phyloP scores from a whole-genome alignment of 2,329 filamentous ascomycete species.

The Colletotrichum orbiculare region DNA sequence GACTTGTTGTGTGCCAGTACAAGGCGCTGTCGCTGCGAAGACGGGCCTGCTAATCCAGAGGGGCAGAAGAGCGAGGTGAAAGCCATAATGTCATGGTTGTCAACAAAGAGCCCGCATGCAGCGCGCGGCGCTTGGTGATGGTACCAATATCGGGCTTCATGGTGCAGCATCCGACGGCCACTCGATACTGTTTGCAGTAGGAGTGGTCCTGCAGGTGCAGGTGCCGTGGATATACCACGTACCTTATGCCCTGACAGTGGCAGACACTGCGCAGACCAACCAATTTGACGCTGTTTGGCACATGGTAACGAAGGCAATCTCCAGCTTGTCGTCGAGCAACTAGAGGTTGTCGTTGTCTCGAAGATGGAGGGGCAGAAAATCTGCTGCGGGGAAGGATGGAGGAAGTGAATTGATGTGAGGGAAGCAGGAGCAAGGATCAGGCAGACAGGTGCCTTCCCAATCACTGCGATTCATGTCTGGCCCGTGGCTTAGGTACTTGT shows the following conservation, averaged over 20 bases:
- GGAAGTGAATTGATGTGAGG: neutral
- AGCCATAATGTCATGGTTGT: neutral
- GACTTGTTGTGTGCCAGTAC: too few relatives aligned
- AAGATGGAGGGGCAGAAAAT: slow-evolving; percentile 5
- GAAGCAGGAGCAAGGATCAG: neutral
- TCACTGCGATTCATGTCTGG: slow-evolving; percentile 21
- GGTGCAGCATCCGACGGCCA: slow-evolving; percentile 23
- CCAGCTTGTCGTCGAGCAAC: neutral
- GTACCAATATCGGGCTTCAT: neutral
- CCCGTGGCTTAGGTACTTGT: neutral
- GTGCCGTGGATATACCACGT: neutral
- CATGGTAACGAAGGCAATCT: slow-evolving; percentile 1
- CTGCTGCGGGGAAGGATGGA: slow-evolving; percentile 7
- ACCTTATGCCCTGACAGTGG: too few relatives aligned
- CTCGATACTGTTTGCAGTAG: slow-evolving; percentile 16
- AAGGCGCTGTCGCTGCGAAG: too few relatives aligned
- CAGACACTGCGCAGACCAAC: too few relatives aligned
- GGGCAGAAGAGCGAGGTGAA: neutral
- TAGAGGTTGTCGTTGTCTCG: neutral
- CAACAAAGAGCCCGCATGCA: neutral
- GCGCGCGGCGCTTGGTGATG: too few relatives aligned
- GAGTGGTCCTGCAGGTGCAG: too few relatives aligned
- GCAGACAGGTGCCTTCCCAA: slow-evolving; percentile 2
- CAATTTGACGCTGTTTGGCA: too few relatives aligned
- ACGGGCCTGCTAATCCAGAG: too few relatives aligned